Base-by-base conservation (phyloP, 1,284 basidiomycete genomes). In the Ceratobasidium sp. region DNA sequence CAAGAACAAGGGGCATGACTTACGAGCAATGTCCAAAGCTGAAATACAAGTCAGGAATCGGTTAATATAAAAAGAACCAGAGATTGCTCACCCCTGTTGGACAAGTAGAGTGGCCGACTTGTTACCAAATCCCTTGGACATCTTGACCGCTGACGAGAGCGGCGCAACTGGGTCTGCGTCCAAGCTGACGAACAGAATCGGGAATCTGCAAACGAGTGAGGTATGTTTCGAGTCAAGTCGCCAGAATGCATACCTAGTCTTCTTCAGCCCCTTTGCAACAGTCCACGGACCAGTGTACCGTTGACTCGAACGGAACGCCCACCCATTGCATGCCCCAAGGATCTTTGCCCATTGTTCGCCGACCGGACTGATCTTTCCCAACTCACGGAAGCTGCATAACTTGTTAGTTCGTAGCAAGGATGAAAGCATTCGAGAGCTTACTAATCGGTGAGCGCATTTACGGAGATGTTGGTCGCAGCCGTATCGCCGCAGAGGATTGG, bases 131-230 rank as follows among this genome's bases (percentile, higher is more conserved):
- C 71, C 76, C 0, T n/a, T 22, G 8, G 67, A 57, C 81, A 81
- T 80, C 56, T 61, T 69, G 1, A 52, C 51, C 1, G 81, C 81
- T 1, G 80, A 62, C 0, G 69, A 37, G 0, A 79, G 71, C 2
- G 81, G 81, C 13, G 81, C 80, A 59, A 81, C 80, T 5, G 80
- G 80, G 54, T 81, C 81, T 40, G 77, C 78, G 0, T 74, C 77
- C 25, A 76, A 78, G 11, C 78, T 79, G 46, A 80, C 11, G 74
- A 81, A 80, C 43, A 80, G 57, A 25, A 81, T 76, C 0, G 80
- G 80, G 76, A 73, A 75, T 13, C 77, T 80, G 57, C 17, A 13
- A 66, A 15, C 25, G 22, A 44, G 6, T 37, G n/a, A 25, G 1
- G 17, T 46, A 22, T 15, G 4, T 22, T 64, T 3, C 13, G 1